Percentiles rank a stretch among this genome's conserved stretches.
phyloP scores from a whole-genome alignment of 257 asterid species.

The Leonotis leonurus region DNA sequence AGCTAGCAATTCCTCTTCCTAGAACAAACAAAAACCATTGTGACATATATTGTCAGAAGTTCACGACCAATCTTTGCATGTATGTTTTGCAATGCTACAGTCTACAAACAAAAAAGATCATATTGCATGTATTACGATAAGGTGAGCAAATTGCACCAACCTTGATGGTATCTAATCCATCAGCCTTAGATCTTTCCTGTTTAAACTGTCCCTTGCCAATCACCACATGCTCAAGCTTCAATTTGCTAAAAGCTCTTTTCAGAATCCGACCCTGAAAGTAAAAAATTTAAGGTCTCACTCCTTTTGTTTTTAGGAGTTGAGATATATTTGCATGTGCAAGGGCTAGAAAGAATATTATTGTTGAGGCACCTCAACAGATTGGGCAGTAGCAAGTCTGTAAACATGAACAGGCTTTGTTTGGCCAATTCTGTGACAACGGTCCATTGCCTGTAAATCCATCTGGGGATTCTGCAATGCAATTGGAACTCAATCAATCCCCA shows the following conservation, averaged over 20 bases:
- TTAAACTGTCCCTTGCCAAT: conserved; percentile 90
- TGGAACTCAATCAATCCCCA: conserved; percentile 8
- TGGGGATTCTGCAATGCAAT: conserved; percentile 78
- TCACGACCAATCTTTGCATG: background rate
- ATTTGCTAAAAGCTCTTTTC: conserved; percentile 92
- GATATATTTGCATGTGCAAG: background rate
- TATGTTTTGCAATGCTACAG: background rate
- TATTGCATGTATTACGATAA: background rate
- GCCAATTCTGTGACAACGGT: conserved; percentile 95
- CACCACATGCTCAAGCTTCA: conserved; percentile 95
- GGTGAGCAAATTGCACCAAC: conserved; percentile 23
- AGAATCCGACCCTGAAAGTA: conserved; percentile 70
- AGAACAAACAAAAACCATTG: background rate
- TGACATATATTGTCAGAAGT: background rate
- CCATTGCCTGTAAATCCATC: conserved; percentile 99
- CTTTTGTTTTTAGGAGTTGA: background rate
- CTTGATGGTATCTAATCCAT: conserved; percentile 32
- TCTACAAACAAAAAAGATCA: background rate
- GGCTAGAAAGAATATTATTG: background rate
- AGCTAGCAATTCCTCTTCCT: conserved; percentile 86
- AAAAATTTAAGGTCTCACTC: background rate
- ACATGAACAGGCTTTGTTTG: conserved; percentile 99
- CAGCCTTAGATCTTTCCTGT: conserved; percentile 67
- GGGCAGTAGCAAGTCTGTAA: conserved; percentile 90
- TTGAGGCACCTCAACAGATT: conserved; percentile 73